Conservation (phyloP, 768 basidiomycete species). For the Termitomyces sp. region DNA sequence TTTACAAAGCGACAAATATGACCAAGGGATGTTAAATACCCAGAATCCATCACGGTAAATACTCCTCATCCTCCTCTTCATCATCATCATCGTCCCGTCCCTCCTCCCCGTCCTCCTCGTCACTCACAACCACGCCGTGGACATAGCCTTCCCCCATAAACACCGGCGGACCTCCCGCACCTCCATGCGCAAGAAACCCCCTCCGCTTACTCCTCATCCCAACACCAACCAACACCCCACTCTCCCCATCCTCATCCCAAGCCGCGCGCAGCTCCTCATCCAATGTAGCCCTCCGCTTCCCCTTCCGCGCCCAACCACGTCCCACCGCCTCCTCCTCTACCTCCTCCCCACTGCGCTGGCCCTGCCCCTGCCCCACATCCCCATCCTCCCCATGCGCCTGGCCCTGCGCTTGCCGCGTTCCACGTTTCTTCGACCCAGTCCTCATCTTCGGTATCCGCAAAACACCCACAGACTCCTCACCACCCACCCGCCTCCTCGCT, state of each 20-base stretch:
- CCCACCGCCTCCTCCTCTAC: constrained; percentile 11
- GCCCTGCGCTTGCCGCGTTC: too few species aligned
- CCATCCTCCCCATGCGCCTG: not conserved
- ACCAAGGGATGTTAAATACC: not conserved
- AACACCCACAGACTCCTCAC: not conserved
- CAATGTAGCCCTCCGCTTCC: constrained; percentile 41
- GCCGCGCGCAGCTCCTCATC: constrained; percentile 61
- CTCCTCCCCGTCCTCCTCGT: constrained; percentile 10
- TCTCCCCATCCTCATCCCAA: constrained; percentile 33
- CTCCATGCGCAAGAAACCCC: constrained; percentile 71
- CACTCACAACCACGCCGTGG: constrained; percentile 39
- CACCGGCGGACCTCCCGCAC: constrained; percentile 65
- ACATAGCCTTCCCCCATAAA: constrained; percentile 68
- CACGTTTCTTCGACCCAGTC: not conserved
- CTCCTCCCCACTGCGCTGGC: not conserved
- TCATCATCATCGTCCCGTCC: not conserved
- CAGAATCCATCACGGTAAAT: constrained; percentile 2
- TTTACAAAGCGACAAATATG: not conserved
- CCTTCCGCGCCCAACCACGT: constrained; percentile 16
- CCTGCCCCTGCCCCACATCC: not conserved
- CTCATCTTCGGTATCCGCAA: not conserved
- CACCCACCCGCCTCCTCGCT: not conserved
- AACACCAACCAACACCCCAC: constrained; percentile 43
- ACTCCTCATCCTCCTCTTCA: constrained; percentile 2
- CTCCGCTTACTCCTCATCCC: constrained; percentile 47